Evolutionary conservation across 2,329 filamentous ascomycete species (phyloP).

Genomic region (Paramyrothecium sp.): DNA sequence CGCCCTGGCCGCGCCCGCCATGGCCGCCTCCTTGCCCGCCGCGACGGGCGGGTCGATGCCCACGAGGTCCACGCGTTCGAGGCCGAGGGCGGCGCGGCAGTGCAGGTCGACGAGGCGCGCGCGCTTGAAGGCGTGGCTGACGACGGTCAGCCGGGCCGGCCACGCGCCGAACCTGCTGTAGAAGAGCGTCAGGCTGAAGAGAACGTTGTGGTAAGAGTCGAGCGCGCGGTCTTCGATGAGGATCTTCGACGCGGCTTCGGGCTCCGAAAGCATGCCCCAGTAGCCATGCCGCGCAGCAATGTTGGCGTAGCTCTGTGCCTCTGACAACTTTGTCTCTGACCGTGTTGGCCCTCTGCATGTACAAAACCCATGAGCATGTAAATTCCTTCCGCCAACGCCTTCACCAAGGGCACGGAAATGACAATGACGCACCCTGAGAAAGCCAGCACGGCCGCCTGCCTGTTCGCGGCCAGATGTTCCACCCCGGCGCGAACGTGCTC

Average conservation of each 20-base stretch:
- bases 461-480: slow-evolving; percentile 43
- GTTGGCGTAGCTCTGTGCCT: slow-evolving; percentile 63
- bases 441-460: slow-evolving; percentile 50
- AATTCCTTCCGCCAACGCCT: no score
- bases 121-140: slow-evolving; percentile 70
- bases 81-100: slow-evolving; percentile 56
- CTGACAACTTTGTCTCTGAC: slow-evolving; percentile 51
- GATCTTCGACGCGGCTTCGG: slow-evolving; percentile 29
- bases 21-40: slow-evolving; percentile 33
- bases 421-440: slow-evolving; percentile 65
- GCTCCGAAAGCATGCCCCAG: slow-evolving; percentile 36
- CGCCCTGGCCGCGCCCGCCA: slow-evolving; percentile 40
- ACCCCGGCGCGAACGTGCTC: slow-evolving; percentile 70
- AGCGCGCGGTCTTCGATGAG: slow-evolving; percentile 69
- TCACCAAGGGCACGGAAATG: no score
- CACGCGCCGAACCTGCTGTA: slow-evolving; percentile 41
- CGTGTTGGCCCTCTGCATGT: slow-evolving; percentile 62
- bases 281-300: slow-evolving; percentile 45
- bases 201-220: slow-evolving; percentile 82
- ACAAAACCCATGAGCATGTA: no score
- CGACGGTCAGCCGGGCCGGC: slow-evolving; percentile 58
- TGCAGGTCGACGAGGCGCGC: slow-evolving; percentile 62
- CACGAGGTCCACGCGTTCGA: slow-evolving; percentile 47
- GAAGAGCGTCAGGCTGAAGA: slow-evolving; percentile 66
- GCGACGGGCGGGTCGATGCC: slow-evolving; percentile 61